Conservation (phyloP, 768 basidiomycete species). For the Crepidotus variabilis region DNA sequence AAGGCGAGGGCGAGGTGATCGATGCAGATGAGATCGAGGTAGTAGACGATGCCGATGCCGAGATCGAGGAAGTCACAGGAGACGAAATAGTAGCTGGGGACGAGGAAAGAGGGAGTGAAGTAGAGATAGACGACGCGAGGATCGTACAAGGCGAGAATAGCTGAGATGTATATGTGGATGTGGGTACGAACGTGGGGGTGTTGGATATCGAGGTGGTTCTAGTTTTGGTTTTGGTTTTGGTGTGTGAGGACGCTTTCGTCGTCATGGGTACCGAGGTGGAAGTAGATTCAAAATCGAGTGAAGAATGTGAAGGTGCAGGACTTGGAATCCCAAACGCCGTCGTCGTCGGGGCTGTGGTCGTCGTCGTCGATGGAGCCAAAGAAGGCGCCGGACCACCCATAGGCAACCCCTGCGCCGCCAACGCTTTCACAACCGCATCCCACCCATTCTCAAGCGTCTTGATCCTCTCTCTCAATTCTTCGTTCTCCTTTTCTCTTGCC, state of each 20-base stretch:
- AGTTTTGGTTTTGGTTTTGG: no score
- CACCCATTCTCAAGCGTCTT: conserved; percentile 77
- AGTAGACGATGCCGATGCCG: no score
- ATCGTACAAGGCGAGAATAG: no score
- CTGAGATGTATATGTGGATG: conserved; percentile 34
- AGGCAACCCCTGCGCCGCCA: conserved; percentile 64
- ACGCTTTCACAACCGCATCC: conserved; percentile 75
- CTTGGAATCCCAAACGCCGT: conserved; percentile 25
- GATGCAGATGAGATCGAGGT: conserved; percentile 23
- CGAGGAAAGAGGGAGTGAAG: no score
- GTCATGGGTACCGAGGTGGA: conserved; percentile 18
- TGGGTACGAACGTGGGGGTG: conserved; percentile 19
- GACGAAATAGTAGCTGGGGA: no score
- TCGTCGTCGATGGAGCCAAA: background rate
- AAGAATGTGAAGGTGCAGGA: conserved; percentile 39
- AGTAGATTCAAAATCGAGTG: conserved; percentile 26
- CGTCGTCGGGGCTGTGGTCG: conserved; percentile 25
- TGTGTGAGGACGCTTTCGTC: conserved; percentile 11
- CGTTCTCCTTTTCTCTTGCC: conserved; percentile 64
- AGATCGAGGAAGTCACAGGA: no score
- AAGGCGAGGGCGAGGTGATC: conserved; percentile 21
- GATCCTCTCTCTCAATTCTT: conserved; percentile 72
- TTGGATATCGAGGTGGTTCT: background rate
- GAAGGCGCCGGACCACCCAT: conserved; percentile 23
- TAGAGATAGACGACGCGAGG: no score